Evolutionary conservation across 768 basidiomycete species (phyloP).

Genomic region (Albatrellus ellisii): DNA sequence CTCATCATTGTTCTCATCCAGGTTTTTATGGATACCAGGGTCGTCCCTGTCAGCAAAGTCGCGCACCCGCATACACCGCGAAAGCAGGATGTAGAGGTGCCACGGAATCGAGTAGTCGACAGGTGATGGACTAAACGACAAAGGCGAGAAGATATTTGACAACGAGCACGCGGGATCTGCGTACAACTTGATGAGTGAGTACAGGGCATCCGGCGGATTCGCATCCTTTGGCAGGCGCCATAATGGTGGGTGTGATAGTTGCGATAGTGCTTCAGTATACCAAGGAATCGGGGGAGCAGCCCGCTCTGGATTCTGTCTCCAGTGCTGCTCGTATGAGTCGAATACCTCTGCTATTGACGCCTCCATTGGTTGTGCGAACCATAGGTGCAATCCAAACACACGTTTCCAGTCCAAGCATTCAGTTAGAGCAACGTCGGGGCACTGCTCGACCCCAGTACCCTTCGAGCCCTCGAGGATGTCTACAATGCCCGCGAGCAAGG

Average conservation of each 20-base stretch:
- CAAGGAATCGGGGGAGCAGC: conserved; percentile 47
- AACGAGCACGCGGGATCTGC: conserved; percentile 59
- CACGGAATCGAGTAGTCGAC: conserved; percentile 79
- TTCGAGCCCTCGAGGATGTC: conserved; percentile 41
- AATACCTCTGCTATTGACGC: conserved; percentile 61
- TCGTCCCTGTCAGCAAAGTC: conserved; percentile 80
- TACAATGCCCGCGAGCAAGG: conserved; percentile 68
- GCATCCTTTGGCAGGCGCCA: conserved; percentile 34
- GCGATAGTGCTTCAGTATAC: conserved; percentile 28
- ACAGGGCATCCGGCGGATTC: conserved; percentile 57
- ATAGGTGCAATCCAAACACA: conserved; percentile 79
- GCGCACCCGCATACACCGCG: conserved; percentile 67
- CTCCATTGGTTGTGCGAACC: conserved; percentile 71
- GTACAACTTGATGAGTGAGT: conserved; percentile 67
- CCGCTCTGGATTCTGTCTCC: conserved; percentile 24
- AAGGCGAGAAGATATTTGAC: conserved; percentile 55
- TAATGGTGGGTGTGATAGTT: conserved; percentile 14
- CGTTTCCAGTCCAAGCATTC: conserved; percentile 89
- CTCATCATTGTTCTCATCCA: conserved; percentile 27
- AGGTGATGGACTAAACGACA: conserved; percentile 62
- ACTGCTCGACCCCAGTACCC: conserved; percentile 37
- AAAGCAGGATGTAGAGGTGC: conserved; percentile 86
- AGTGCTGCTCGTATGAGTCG: conserved; percentile 37
- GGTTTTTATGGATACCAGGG: conserved; percentile 23
- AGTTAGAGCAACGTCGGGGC: conserved; percentile 46